A percentile compares a stretch with the other conserved stretches of the same genome.
Evolutionary conservation across 73 alveolate genomes (phyloP).

Genomic region (Blepharisma japonicum): DNA sequence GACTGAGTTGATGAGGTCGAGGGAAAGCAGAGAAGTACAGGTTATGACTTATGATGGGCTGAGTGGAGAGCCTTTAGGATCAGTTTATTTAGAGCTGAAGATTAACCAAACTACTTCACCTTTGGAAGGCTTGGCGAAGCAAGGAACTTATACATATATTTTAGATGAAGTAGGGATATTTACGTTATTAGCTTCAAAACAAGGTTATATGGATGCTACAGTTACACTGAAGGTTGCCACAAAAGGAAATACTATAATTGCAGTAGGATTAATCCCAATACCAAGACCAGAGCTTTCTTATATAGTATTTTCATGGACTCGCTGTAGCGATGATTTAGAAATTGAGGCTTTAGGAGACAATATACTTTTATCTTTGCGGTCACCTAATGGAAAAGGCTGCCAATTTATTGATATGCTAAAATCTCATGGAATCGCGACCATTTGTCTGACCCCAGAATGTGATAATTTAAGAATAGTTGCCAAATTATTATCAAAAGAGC

Average conservation of each 20-base stretch:
- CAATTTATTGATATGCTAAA: neutral
- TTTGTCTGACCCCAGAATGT: neutral
- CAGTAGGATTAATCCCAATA: neutral
- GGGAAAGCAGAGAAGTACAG: neutral
- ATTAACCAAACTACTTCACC: neutral
- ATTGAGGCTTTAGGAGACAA: neutral
- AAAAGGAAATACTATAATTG: neutral
- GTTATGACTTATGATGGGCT: constrained; percentile 3
- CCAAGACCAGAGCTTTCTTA: neutral
- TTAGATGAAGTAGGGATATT: constrained; percentile 1
- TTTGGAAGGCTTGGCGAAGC: neutral
- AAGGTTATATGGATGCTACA: neutral
- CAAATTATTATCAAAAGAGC: neutral
- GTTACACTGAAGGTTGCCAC: neutral
- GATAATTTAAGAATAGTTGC: neutral
- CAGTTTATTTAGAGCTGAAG: neutral
- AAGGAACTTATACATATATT: neutral
- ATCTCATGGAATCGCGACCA: constrained; percentile 18
- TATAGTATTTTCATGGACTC: constrained; percentile 8
- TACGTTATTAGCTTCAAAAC: neutral
- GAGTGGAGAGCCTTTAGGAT: neutral
- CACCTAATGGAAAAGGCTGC: constrained; percentile 6
- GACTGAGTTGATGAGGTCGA: neutral
- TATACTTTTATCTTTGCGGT: neutral
- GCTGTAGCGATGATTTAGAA: constrained; percentile 21